These are phyloP conservation scores for Apiospora koreana DNA, from an alignment of 2,329 filamentous ascomycete genomes.

Conservation along the genomic window DNA sequence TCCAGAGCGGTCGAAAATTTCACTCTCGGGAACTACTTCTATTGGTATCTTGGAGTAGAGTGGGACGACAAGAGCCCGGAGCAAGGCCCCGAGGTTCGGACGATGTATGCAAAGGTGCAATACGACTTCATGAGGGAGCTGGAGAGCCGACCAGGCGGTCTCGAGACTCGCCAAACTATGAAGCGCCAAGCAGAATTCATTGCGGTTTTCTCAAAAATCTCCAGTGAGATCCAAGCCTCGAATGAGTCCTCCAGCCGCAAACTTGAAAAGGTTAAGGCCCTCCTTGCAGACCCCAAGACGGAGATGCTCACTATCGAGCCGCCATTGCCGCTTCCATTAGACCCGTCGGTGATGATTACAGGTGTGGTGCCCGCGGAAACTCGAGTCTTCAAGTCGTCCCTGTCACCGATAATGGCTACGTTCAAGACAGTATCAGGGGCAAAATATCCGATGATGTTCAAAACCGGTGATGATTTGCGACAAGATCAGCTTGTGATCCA, in stretches of 20 bases:
- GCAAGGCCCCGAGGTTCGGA: slow-evolving; percentile 73
- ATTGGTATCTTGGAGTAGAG: slow-evolving; percentile 99
- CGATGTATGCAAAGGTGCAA: slow-evolving; percentile 88
- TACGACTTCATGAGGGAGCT: slow-evolving; percentile 95
- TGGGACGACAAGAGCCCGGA: slow-evolving; percentile 82
- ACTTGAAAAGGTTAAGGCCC: slow-evolving; percentile 80
- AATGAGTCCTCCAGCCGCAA: slow-evolving; percentile 78
- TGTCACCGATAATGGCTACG: slow-evolving; percentile 87
- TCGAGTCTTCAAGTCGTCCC: slow-evolving; percentile 91
- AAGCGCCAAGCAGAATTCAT: slow-evolving; percentile 88
- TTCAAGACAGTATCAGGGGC: slow-evolving; percentile 79
- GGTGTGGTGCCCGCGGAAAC: slow-evolving; percentile 83
- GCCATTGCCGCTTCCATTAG: slow-evolving; percentile 83
- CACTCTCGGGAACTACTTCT: slow-evolving; percentile 88
- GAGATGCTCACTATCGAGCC: slow-evolving; percentile 83
- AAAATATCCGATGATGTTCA: slow-evolving; percentile 93
- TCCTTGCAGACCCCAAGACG: slow-evolving; percentile 85
- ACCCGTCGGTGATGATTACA: slow-evolving; percentile 77
- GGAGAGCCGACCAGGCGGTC: slow-evolving; percentile 68
- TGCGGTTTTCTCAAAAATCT: slow-evolving; percentile 82
- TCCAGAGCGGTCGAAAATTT: slow-evolving; percentile 85
- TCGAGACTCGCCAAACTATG: slow-evolving; percentile 73
- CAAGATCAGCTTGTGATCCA: slow-evolving; percentile 97
- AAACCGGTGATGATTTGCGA: slow-evolving; percentile 91
- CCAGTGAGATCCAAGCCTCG: slow-evolving; percentile 82